Evolutionary conservation across 2,329 filamentous ascomycete genomes (phyloP).

Genomic region (Phialocephala sp.): DNA sequence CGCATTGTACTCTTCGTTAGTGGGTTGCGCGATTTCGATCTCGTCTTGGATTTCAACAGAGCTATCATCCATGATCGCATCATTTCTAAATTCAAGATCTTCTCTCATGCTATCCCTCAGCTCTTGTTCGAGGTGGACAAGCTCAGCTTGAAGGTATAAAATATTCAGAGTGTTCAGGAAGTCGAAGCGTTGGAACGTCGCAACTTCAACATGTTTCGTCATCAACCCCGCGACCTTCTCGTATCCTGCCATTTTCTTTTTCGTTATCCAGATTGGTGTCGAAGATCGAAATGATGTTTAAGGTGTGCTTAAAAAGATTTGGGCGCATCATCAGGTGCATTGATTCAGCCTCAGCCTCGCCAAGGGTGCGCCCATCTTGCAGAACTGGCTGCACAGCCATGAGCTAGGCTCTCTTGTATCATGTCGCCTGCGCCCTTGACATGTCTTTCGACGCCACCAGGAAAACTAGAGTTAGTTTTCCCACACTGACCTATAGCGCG

Average conservation of each 20-base stretch:
- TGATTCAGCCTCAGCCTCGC: conserved; percentile 9
- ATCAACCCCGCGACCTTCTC: conserved; percentile 40
- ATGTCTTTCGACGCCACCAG: too few relatives aligned
- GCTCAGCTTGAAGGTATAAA: conserved; percentile 42
- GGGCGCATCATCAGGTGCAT: conserved; percentile 2
- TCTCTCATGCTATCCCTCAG: conserved; percentile 18
- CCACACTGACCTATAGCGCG: too few relatives aligned
- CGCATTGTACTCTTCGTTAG: background rate
- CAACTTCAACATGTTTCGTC: conserved; percentile 35
- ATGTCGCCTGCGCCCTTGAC: too few relatives aligned
- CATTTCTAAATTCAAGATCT: conserved; percentile 19
- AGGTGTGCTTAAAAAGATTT: background rate
- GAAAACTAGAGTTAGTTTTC: too few relatives aligned
- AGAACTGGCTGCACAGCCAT: conserved; percentile 4
- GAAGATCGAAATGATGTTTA: background rate
- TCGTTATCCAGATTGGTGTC: background rate
- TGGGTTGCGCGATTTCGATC: background rate
- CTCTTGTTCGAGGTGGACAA: conserved; percentile 36
- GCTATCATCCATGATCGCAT: background rate
- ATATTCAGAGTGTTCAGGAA: conserved; percentile 39
- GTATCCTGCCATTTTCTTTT: conserved; percentile 27
- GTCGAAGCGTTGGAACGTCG: conserved; percentile 41
- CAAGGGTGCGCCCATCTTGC: background rate
- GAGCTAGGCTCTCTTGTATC: background rate
- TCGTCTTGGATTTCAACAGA: background rate